Evolutionary conservation across 768 basidiomycete species (phyloP).

Genomic region (Agaricus sinodeliciosus): DNA sequence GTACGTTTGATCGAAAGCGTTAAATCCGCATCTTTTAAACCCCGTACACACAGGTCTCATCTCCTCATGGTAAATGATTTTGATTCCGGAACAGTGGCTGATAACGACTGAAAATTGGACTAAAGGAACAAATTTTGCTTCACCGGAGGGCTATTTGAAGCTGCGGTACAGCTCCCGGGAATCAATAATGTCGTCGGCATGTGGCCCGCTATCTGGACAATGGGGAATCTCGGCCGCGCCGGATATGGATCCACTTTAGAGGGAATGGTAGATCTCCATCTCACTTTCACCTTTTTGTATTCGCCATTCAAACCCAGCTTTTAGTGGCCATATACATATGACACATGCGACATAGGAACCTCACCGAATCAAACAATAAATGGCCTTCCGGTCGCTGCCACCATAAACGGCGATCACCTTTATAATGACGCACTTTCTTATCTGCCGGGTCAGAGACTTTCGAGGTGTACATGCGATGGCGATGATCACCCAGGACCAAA

Average conservation of each 20-base stretch:
- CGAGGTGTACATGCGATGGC: constrained; percentile 71
- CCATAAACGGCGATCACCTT: constrained; percentile 44
- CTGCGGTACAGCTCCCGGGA: constrained; percentile 55
- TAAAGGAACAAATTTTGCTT: constrained; percentile 81
- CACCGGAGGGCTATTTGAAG: constrained; percentile 68
- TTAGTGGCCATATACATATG: constrained; percentile 77
- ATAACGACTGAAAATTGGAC: background rate
- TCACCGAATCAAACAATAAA: constrained; percentile 68
- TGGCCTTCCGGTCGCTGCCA: constrained; percentile 55
- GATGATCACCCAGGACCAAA: constrained; percentile 79
- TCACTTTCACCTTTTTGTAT: background rate
- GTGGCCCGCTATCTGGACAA: constrained; percentile 82
- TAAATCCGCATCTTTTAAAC: background rate
- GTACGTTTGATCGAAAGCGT: constrained; percentile 21
- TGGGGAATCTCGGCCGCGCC: constrained; percentile 59
- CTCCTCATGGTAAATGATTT: constrained; percentile 31
- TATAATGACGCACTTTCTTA: constrained; percentile 45
- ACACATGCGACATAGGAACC: constrained; percentile 78
- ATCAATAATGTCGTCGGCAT: constrained; percentile 51
- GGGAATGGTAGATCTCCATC: constrained; percentile 49
- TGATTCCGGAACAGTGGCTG: constrained; percentile 20
- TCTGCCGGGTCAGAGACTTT: constrained; percentile 73
- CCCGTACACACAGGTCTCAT: constrained; percentile 29
- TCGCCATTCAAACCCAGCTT: constrained; percentile 1
- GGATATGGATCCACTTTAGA: constrained; percentile 83